Conservation (phyloP, 2,329 filamentous ascomycete species). For the Colletotrichum abscissum region DNA sequence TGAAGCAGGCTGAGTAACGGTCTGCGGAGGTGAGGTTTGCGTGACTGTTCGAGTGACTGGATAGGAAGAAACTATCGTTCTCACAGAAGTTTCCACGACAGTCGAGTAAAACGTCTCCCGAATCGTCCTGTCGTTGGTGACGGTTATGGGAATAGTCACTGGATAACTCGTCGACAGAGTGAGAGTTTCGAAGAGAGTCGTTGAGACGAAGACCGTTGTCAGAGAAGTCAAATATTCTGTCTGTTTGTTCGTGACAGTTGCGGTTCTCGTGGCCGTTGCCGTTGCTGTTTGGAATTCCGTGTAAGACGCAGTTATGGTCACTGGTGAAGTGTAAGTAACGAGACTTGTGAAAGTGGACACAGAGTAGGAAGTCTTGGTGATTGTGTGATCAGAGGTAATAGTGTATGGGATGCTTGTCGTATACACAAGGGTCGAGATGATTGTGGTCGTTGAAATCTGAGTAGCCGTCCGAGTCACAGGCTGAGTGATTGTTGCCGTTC, state of each 20-base stretch:
- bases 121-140: slow-evolving; percentile 27
- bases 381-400: slow-evolving; percentile 27
- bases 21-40: too few relatives aligned
- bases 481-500: slow-evolving; percentile 20
- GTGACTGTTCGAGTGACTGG: too few relatives aligned
- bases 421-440: slow-evolving; percentile 32
- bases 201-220: slow-evolving; percentile 27
- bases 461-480: slow-evolving; percentile 32
- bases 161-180: slow-evolving; percentile 35
- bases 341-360: slow-evolving; percentile 20
- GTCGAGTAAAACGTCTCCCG: slow-evolving; percentile 25
- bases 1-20: too few relatives aligned
- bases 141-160: slow-evolving; percentile 37
- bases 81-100: slow-evolving; percentile 5
- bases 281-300: slow-evolving; percentile 29
- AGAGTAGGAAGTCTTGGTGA: slow-evolving; percentile 24
- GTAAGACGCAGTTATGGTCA: slow-evolving; percentile 33
- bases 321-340: slow-evolving; percentile 8
- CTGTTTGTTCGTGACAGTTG: slow-evolving; percentile 17
- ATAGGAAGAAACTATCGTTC: slow-evolving; percentile 12
- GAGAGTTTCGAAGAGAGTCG: slow-evolving; percentile 32
- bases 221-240: slow-evolving; percentile 15
- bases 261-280: slow-evolving; percentile 18
- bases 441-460: slow-evolving; percentile 22
- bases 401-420: slow-evolving; percentile 33